phyloP scores from a whole-genome alignment of 805 yeast genomes.

The Ogataea polymorpha region DNA sequence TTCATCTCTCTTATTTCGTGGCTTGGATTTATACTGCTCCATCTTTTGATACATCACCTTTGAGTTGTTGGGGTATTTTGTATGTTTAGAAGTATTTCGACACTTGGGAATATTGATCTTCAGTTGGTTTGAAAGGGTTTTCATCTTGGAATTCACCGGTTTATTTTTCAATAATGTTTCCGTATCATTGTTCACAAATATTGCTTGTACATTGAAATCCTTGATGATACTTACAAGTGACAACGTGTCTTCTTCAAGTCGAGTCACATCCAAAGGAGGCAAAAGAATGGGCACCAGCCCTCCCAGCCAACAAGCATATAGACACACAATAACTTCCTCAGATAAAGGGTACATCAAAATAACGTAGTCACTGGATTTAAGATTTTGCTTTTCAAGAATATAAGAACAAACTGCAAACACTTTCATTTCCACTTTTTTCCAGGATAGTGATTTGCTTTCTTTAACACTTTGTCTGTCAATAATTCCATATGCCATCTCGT shows the following conservation, averaged over 20 bases:
- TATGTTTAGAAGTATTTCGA: constrained; percentile 65
- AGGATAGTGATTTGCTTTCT: constrained; percentile 54
- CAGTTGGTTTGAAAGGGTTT: constrained; percentile 33
- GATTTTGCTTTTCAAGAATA: constrained; percentile 60
- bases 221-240: constrained; percentile 62
- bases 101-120: constrained; percentile 44
- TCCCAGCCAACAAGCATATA: constrained; percentile 80
- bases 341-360: constrained; percentile 81
- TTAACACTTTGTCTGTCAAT: constrained; percentile 39
- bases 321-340: constrained; percentile 80
- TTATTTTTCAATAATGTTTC: constrained; percentile 69
- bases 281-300: constrained; percentile 79
- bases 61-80: constrained; percentile 32
- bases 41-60: constrained; percentile 42
- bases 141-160: constrained; percentile 56
- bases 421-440: constrained; percentile 79
- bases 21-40: constrained; percentile 31
- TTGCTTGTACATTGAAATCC: constrained; percentile 66
- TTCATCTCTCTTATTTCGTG: constrained; percentile 35
- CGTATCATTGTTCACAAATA: constrained; percentile 76
- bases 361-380: constrained; percentile 69
- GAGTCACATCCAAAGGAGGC: constrained; percentile 54
- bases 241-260: constrained; percentile 71
- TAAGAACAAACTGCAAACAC: constrained; percentile 73
- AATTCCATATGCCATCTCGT: constrained; percentile 68